Conservation (phyloP, 495 filamentous ascomycete genomes). For the Neurospora sp. region DNA sequence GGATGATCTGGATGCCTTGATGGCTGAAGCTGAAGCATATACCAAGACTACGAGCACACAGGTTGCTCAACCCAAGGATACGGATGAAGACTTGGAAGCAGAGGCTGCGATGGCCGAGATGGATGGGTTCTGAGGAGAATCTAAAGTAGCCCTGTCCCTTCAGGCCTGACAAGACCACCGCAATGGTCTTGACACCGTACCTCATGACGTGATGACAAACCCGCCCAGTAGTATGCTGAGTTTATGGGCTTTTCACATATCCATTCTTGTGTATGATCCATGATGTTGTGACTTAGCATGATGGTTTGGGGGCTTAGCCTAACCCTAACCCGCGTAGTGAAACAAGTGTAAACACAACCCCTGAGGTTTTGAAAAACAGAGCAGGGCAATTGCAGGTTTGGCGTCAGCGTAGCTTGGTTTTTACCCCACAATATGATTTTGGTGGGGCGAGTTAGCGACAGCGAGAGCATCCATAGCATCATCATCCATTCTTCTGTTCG, state of each 20-base stretch:
- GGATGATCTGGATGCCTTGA: conserved; percentile 16
- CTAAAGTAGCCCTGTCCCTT: not conserved
- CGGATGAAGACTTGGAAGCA: conserved; percentile 36
- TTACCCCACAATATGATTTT: conserved; percentile 11
- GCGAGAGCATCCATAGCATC: not conserved
- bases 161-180: not conserved
- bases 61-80: not conserved
- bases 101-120: conserved; percentile 61
- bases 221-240: not conserved
- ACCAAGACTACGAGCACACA: not conserved
- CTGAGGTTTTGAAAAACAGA: not conserved
- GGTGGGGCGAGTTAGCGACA: conserved; percentile 7
- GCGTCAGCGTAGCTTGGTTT: not conserved
- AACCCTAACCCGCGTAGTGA: not conserved
- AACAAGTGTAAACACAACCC: not conserved
- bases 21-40: conserved; percentile 12
- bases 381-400: not conserved
- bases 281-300: not conserved
- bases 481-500: not conserved
- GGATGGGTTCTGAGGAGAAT: conserved; percentile 46
- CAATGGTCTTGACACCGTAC: not conserved
- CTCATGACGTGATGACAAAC: not conserved
- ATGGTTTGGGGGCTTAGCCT: not conserved
- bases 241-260: not conserved
- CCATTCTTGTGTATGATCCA: not conserved